Base-by-base conservation (phyloP, 2,329 filamentous ascomycete genomes). In the Fusarium odoratissimum region DNA sequence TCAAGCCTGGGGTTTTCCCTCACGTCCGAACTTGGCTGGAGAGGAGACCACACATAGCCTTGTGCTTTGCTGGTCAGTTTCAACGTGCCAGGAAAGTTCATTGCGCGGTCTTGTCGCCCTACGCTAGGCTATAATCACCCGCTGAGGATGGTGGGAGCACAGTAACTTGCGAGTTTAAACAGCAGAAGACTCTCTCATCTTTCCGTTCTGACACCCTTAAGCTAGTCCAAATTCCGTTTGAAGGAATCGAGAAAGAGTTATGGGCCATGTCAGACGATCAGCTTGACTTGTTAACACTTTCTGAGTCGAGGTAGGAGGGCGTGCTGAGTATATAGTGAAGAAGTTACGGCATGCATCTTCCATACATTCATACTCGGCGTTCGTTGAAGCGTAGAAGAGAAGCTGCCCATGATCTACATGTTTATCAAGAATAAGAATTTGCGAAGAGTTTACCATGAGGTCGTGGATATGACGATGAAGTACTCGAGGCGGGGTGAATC, bases 401-500 rank as follows among this genome's bases (percentile, higher is more conserved):
- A 19, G 14, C 28, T 16, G 40, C 21, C 31, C 11, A 12, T 25
- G 25, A 23, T 21, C 17, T 9, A 25, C 7, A 11, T 31, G 19
- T n/a, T 61, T 40, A 16, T 44, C 7, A 23, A 40, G 17, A 31
- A 33, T 6, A 17, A 28, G 2, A n/a, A 33, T 37, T 49, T 52
- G 21, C n/a, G 30, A 37, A 19, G 21, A 19, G 31, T 40, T 56
- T 41, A 35, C n/a, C 17, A 17, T 28, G 23, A 14, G 57, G 33
- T 52, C 31, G 57, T 69, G 45, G 45, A 52, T 40, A 28, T 72
- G 35, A 44, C 55, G 30, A 37, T 56, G 25, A 40, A 35, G 46
- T 37, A 28, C 30, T 28, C 19, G 21, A 48, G 63, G 46, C 38
- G 57, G 69, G 54, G 68, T 49, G 49, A 57, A 46, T 35, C 55